phyloP scores from a whole-genome alignment of 345 rosid genomes.

The Acer yangbiense region DNA sequence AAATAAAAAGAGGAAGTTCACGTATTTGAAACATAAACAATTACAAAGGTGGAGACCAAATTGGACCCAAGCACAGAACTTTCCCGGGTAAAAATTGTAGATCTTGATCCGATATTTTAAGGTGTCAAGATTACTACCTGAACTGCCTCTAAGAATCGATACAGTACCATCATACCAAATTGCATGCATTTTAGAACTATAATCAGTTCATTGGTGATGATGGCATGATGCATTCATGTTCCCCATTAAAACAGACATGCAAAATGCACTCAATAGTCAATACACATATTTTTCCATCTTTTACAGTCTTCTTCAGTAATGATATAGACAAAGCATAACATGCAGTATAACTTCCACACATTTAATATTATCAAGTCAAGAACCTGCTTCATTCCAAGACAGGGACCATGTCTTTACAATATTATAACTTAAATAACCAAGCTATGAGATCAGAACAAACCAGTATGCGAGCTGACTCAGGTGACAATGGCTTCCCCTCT shows the following conservation, averaged over 20 bases:
- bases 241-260: not conserved
- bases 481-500: constrained; percentile 90
- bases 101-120: too few relatives aligned
- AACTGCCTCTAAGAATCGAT: not conserved
- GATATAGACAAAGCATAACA: not conserved
- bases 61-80: not conserved
- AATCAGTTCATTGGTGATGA: not conserved
- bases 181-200: not conserved
- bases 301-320: not conserved
- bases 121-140: not conserved
- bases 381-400: not conserved
- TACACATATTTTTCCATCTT: not conserved
- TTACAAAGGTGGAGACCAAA: not conserved
- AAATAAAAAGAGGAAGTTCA: not conserved
- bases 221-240: not conserved
- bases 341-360: not conserved
- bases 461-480: constrained; percentile 91
- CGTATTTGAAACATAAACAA: not conserved
- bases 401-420: not conserved
- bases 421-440: not conserved
- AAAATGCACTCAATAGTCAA: not conserved
- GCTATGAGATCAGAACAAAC: constrained; percentile 31
- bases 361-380: not conserved
- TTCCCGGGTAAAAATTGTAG: not conserved
- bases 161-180: not conserved